Evolutionary conservation across 129 eudicot genomes (phyloP).

Genomic region (Helianthus tuberosus): DNA sequence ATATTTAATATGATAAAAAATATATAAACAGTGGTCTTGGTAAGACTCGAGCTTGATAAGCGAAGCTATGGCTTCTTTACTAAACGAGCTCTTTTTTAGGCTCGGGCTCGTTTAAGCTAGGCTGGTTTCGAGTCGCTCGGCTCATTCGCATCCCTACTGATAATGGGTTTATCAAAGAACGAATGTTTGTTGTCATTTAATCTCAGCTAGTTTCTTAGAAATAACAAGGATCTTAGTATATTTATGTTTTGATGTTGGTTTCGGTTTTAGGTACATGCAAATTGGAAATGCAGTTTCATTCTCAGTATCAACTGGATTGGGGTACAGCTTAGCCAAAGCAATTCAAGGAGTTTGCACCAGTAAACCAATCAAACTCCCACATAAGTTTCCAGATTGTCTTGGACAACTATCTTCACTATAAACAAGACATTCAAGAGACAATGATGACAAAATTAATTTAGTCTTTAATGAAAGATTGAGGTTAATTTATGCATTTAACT

Average conservation of each 20-base stretch:
- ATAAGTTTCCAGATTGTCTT: slow-evolving; percentile 45
- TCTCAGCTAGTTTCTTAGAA: background rate
- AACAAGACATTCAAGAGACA: slow-evolving; percentile 17
- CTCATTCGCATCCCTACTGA: too few relatives aligned
- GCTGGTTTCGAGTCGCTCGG: too few relatives aligned
- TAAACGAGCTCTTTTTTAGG: too few relatives aligned
- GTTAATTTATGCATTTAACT: background rate
- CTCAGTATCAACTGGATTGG: slow-evolving; percentile 55
- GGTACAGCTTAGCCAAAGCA: slow-evolving; percentile 49
- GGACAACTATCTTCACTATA: slow-evolving; percentile 26
- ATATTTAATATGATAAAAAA: too few relatives aligned
- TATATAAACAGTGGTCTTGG: too few relatives aligned
- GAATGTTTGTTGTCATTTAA: background rate
- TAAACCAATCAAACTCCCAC: slow-evolving; percentile 36
- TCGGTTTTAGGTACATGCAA: slow-evolving; percentile 51
- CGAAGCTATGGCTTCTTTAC: too few relatives aligned
- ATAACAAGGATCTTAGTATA: background rate
- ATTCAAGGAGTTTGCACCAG: slow-evolving; percentile 36
- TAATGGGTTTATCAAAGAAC: background rate
- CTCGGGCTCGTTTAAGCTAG: too few relatives aligned
- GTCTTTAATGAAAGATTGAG: background rate
- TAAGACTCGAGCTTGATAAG: too few relatives aligned
- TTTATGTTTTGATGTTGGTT: background rate
- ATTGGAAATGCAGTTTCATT: slow-evolving; percentile 66
- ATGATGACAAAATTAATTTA: background rate